phyloP scores from a whole-genome alignment of 2,329 filamentous ascomycete genomes.

The Orbilia javanica region DNA sequence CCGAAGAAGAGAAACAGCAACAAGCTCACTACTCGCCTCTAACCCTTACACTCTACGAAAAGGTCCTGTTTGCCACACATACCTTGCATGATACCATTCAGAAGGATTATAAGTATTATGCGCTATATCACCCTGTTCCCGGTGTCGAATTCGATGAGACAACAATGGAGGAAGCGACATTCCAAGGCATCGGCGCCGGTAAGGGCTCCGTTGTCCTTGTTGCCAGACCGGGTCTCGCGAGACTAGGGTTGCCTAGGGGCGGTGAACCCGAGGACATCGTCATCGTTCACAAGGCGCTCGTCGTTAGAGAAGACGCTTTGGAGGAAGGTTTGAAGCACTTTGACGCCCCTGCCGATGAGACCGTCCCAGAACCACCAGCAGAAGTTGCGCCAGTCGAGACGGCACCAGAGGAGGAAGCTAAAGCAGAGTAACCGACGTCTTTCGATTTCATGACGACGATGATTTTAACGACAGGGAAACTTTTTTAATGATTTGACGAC shows the following conservation, averaged over 20 bases:
- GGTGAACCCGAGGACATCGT: conserved; percentile 52
- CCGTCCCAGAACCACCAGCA: conserved; percentile 3
- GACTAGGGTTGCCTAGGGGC: conserved; percentile 39
- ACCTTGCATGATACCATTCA: conserved; percentile 46
- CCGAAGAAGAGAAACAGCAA: conserved; percentile 51
- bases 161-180: conserved; percentile 55
- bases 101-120: conserved; percentile 50
- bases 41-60: conserved; percentile 49
- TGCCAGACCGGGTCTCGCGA: conserved; percentile 44
- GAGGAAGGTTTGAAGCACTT: conserved; percentile 44
- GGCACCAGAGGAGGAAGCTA: neutral
- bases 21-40: conserved; percentile 49
- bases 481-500: conserved; percentile 16
- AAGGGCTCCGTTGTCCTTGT: conserved; percentile 44
- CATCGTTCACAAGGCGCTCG: conserved; percentile 55
- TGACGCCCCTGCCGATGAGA: conserved; percentile 7
- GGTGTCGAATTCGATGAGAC: conserved; percentile 52
- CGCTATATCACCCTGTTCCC: conserved; percentile 50
- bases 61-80: conserved; percentile 40
- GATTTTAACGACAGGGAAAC: conserved; percentile 24
- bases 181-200: conserved; percentile 44
- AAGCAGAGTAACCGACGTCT: neutral
- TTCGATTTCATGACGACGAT: neutral
- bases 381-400: conserved; percentile 3
- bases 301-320: conserved; percentile 45